Evolutionary conservation across 2,329 filamentous ascomycete species (phyloP), one percentile per base, ranked within the genome.

Genomic region (Aspergillus calidoustus): DNA sequence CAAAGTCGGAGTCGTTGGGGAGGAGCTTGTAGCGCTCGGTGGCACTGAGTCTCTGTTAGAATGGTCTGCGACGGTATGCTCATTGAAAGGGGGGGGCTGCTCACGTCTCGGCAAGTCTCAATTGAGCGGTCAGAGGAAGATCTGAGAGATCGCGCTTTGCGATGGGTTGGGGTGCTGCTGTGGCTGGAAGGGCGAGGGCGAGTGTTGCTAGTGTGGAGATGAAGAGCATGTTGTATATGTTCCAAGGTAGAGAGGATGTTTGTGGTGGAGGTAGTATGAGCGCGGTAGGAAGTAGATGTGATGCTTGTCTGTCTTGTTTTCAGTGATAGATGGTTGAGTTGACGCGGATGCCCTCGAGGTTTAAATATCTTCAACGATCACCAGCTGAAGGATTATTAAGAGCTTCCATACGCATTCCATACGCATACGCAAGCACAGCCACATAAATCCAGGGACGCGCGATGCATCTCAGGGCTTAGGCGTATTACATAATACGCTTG

Each of bases 1-100:
- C 34, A 25, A 71, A 71, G 52, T 69, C 64, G 22, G 62, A 54
- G 53, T 68, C 60, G 3, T 68, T 63, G 25, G 69, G 60, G 30
- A 71, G 67, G 23, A 70, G 65, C 9, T 67, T 25, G 64, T 69
- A 71, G 38, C 68, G 68, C 25, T 70, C 68, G 7, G 62, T 55
- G 19, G 66, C 60, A 13, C 68, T 71, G 15, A 1, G 9, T 3
- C n/a, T 25, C 22, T 22, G 22, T 30, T 17, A n/a, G 11, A 2
- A 2, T 2, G 1, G 1, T 41, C 15, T 41, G 15, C 15, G 3
- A 8, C 6, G 4, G 11, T 15, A 41, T 41, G 11, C 4, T 15
- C 5, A 15, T 41, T 8, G 11, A 41, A 3, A 15, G 11, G 11
- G 11, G 9, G 34, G 2, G 1, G 34, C 34, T 41, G 34, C 34